A percentile compares a stretch with the other conserved stretches of the same genome.
Conservation (phyloP, 1,139 yeast genomes). For the Yamadazyma trypodendri region DNA sequence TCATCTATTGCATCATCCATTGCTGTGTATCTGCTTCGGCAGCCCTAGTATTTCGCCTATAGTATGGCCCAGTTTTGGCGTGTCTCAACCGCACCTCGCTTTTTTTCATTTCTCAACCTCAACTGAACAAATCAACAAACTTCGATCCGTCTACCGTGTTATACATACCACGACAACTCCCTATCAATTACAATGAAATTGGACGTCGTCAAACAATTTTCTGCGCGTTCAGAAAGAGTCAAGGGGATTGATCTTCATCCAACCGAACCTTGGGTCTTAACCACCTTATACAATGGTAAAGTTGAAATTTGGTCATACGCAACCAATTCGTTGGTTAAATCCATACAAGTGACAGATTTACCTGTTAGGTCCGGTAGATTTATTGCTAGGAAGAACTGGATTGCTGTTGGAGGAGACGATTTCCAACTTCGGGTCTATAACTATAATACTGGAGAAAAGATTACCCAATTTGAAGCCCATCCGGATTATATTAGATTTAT, state of each 20-base stretch:
- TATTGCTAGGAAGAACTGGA: constrained; percentile 96
- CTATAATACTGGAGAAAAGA: constrained; percentile 92
- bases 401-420: constrained; percentile 94
- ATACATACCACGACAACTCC: not conserved
- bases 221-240: constrained; percentile 91
- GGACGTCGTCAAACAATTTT: constrained; percentile 68
- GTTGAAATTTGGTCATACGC: constrained; percentile 94
- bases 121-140: constrained; percentile 8
- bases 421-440: constrained; percentile 90
- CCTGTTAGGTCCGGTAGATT: constrained; percentile 96
- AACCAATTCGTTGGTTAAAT: constrained; percentile 54
- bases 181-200: constrained; percentile 35
- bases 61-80: no score
- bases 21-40: no score
- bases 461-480: constrained; percentile 95
- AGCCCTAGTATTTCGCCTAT: no score
- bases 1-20: no score
- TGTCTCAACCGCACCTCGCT: constrained; percentile 3
- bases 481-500: constrained; percentile 93
- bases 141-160: constrained; percentile 7
- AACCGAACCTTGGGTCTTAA: constrained; percentile 92
- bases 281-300: constrained; percentile 81
- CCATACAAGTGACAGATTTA: constrained; percentile 80
- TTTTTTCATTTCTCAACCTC: not conserved
- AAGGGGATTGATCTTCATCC: constrained; percentile 99